Conservation (phyloP, 768 basidiomycete species). For the Leccinum longicurvipes region DNA sequence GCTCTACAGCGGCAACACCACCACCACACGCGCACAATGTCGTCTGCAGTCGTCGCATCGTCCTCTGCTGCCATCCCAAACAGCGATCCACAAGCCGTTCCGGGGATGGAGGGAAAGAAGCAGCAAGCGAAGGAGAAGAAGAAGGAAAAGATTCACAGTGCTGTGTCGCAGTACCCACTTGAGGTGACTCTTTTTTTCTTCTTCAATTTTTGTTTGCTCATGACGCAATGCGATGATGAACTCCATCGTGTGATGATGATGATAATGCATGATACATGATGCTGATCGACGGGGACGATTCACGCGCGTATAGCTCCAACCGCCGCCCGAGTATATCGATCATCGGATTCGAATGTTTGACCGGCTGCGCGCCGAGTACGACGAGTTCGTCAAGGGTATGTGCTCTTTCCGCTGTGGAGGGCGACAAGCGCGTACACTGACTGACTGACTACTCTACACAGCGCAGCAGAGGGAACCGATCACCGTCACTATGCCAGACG, state of each 20-base stretch:
- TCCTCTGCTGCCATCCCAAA: slow-evolving; percentile 48
- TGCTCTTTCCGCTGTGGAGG: neutral
- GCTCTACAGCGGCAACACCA: neutral
- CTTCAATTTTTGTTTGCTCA: neutral
- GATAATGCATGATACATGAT: neutral
- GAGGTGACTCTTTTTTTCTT: slow-evolving; percentile 43
- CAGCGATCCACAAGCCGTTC: slow-evolving; percentile 37
- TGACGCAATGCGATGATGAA: neutral
- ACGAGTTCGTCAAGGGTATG: slow-evolving; percentile 73
- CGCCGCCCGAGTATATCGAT: slow-evolving; percentile 83
- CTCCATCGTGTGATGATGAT: neutral
- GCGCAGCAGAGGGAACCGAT: slow-evolving; percentile 85
- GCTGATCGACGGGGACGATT: neutral
- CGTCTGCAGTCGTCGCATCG: slow-evolving; percentile 48
- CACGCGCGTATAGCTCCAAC: slow-evolving; percentile 58
- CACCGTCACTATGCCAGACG: slow-evolving; percentile 80
- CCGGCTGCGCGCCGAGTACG: slow-evolving; percentile 78
- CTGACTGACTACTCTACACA: neutral
- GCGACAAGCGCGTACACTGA: too few species aligned
- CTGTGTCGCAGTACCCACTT: slow-evolving; percentile 50
- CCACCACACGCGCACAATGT: slow-evolving; percentile 38
- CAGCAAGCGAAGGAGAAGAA: slow-evolving; percentile 45
- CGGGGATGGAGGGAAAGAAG: slow-evolving; percentile 33
- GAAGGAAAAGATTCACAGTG: slow-evolving; percentile 33
- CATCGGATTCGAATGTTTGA: slow-evolving; percentile 90